phyloP scores from a whole-genome alignment of 345 rosid genomes.

The Salix caprea region DNA sequence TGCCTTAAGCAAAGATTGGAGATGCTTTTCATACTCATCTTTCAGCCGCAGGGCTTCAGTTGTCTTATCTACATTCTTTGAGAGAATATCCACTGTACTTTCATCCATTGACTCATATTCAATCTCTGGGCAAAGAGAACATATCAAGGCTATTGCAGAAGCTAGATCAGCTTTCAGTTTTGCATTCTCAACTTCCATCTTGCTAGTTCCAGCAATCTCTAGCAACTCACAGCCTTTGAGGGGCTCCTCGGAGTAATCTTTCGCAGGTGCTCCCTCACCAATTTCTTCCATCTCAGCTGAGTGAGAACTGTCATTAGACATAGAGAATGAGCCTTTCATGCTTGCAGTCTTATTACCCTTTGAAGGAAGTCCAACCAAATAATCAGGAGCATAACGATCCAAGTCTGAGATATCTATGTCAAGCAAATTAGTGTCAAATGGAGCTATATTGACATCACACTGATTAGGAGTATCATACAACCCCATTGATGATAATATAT shows the following conservation, averaged over 20 bases:
- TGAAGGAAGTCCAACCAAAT: constrained; percentile 49
- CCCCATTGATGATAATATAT: constrained; percentile 80
- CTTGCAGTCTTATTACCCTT: constrained; percentile 49
- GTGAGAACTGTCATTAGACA: constrained; percentile 61
- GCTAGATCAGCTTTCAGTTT: constrained; percentile 97
- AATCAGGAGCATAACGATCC: constrained; percentile 84
- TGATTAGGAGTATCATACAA: constrained; percentile 81
- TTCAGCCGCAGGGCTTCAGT: constrained; percentile 80
- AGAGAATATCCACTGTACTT: constrained; percentile 43
- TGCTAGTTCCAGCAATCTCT: constrained; percentile 94
- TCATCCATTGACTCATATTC: constrained; percentile 71
- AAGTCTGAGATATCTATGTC: constrained; percentile 71
- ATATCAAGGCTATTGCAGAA: constrained; percentile 71
- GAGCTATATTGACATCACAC: constrained; percentile 87
- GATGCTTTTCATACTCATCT: constrained; percentile 72
- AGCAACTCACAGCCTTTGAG: constrained; percentile 61
- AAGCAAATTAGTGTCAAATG: constrained; percentile 72
- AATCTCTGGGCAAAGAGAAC: constrained; percentile 58
- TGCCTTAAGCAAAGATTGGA: constrained; percentile 64
- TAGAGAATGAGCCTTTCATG: constrained; percentile 54
- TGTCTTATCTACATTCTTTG: constrained; percentile 78
- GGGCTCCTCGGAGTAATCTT: constrained; percentile 47
- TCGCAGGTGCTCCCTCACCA: constrained; percentile 36
- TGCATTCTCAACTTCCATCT: constrained; percentile 93
- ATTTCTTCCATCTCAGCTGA: constrained; percentile 54